Conservation (phyloP, 1,139 yeast species). For the Candida sojae region DNA sequence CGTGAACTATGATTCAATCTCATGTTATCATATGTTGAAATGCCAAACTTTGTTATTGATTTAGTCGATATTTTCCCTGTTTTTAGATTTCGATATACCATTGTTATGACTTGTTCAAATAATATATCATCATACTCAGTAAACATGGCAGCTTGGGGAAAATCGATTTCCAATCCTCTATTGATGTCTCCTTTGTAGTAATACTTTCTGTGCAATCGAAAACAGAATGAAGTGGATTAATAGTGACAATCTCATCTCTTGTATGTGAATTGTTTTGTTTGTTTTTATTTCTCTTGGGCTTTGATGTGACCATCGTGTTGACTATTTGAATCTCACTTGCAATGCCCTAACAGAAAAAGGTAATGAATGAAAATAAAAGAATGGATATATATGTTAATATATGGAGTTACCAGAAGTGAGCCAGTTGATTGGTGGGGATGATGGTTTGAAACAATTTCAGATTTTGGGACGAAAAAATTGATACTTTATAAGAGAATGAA, state of each 20-base stretch:
- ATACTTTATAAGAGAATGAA: neutral
- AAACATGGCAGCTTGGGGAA: conserved; percentile 57
- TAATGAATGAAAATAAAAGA: neutral
- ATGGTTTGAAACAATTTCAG: neutral
- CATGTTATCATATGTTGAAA: conserved; percentile 59
- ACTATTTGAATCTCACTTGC: too few species aligned
- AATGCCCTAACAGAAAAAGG: too few species aligned
- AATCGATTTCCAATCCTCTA: conserved; percentile 39
- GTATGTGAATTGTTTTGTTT: neutral
- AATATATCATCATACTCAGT: conserved; percentile 52
- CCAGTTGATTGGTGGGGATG: neutral
- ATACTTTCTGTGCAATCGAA: conserved; percentile 17
- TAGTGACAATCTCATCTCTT: conserved; percentile 7
- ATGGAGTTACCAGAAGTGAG: neutral
- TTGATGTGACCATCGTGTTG: too few species aligned
- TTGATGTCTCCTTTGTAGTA: neutral
- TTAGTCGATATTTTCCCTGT: conserved; percentile 57
- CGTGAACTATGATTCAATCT: conserved; percentile 63
- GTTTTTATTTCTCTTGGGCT: neutral
- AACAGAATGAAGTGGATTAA: conserved; percentile 22
- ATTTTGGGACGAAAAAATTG: neutral
- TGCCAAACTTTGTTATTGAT: conserved; percentile 70
- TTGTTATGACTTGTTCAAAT: conserved; percentile 53
- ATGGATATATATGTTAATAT: too few species aligned
- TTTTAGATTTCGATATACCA: conserved; percentile 52